Conservation (phyloP, 345 rosid genomes). For the Xanthoceras sorbifolium region DNA sequence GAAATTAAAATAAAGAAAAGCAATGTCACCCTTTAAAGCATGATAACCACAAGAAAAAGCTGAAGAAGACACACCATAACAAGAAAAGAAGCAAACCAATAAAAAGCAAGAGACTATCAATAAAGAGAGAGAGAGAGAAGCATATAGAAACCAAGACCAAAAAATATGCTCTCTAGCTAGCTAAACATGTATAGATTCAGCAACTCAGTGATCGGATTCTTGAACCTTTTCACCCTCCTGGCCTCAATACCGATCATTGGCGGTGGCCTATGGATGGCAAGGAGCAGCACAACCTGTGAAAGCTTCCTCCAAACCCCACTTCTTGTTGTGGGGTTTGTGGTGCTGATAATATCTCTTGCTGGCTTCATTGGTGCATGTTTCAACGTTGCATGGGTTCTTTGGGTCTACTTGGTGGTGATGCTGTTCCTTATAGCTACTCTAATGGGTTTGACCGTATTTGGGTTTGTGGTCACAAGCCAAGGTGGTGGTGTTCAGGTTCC, state of each 20-base stretch:
- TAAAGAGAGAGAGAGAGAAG: conserved; percentile 13
- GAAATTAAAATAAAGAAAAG: conserved; percentile 36
- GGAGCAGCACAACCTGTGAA: conserved; percentile 75
- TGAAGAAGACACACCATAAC: conserved; percentile 26
- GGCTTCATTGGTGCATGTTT: conserved; percentile 97
- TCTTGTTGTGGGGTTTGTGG: conserved; percentile 67
- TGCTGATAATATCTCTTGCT: conserved; percentile 69
- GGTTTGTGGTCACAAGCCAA: conserved; percentile 71
- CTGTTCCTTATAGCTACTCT: conserved; percentile 62
- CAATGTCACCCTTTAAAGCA: conserved; percentile 31
- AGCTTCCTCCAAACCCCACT: conserved; percentile 87
- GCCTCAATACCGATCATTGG: conserved; percentile 89
- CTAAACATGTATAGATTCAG: conserved; percentile 70
- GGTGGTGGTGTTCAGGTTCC: conserved; percentile 78
- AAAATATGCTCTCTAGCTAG: conserved; percentile 3
- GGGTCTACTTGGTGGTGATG: conserved; percentile 91
- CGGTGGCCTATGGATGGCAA: conserved; percentile 88
- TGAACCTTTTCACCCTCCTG: conserved; percentile 77
- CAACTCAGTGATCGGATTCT: conserved; percentile 76
- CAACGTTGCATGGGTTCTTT: conserved; percentile 75
- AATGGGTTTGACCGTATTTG: conserved; percentile 68
- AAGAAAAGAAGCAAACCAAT: conserved; percentile 30
- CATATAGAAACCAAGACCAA: background rate
- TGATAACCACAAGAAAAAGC: conserved; percentile 14
- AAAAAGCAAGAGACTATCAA: conserved; percentile 1